These are phyloP conservation scores for Hippophae rhamnoides DNA, from an alignment of 306 rosid species.

Conservation along the genomic window DNA sequence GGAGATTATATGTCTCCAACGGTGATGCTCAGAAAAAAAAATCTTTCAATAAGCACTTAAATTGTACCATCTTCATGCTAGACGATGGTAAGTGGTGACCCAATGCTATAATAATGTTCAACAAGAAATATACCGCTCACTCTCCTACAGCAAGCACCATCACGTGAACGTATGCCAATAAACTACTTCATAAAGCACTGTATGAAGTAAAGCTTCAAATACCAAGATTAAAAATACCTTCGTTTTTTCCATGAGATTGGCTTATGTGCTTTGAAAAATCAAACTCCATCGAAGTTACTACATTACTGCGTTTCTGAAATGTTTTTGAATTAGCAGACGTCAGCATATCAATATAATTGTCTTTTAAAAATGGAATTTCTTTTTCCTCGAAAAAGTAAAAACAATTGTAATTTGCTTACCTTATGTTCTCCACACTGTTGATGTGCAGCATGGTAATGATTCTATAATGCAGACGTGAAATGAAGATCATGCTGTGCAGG, in stretches of 20 bases:
- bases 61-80: too few species aligned
- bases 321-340: conserved; percentile 6
- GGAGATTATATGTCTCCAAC: too few species aligned
- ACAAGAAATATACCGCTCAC: too few species aligned
- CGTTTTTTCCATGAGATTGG: conserved; percentile 49
- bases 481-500: too few species aligned
- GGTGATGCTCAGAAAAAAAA: too few species aligned
- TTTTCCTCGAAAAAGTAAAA: conserved; percentile 16
- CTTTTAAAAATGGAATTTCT: conserved; percentile 12
- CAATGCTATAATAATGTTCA: too few species aligned
- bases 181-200: background rate
- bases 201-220: background rate
- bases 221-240: conserved; percentile 34
- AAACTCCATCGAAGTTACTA: conserved; percentile 64
- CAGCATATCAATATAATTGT: conserved; percentile 3
- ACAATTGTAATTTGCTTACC: conserved; percentile 29
- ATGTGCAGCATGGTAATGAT: too few species aligned
- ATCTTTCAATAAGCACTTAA: too few species aligned
- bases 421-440: conserved; percentile 58
- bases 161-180: too few species aligned
- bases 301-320: conserved; percentile 74
- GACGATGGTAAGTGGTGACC: too few species aligned
- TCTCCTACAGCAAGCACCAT: too few species aligned
- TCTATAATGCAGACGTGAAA: too few species aligned
- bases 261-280: conserved; percentile 63